Evolutionary conservation across 495 filamentous ascomycete species (phyloP).

Genomic region (Aspergillus avenaceus): DNA sequence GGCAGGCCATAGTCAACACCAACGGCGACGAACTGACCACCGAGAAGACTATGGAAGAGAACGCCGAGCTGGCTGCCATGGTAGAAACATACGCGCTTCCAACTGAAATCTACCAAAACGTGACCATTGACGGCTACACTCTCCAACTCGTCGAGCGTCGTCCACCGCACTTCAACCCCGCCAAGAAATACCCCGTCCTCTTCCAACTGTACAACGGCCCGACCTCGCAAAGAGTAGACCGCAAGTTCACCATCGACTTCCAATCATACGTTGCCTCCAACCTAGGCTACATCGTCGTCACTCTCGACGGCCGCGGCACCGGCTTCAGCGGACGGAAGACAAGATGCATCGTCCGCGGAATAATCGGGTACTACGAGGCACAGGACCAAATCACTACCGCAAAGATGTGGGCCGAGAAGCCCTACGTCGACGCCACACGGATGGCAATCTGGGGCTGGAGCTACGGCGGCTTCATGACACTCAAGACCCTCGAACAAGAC

Average conservation of each 20-base stretch:
- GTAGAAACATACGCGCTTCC: constrained; percentile 78
- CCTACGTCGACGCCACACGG: constrained; percentile 74
- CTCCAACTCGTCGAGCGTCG: constrained; percentile 88
- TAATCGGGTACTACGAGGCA: constrained; percentile 82
- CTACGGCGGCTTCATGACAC: constrained; percentile 94
- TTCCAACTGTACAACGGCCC: constrained; percentile 93
- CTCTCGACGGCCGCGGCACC: constrained; percentile 89
- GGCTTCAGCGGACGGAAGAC: constrained; percentile 84
- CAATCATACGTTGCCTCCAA: constrained; percentile 83
- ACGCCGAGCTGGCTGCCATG: constrained; percentile 59
- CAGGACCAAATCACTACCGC: constrained; percentile 88
- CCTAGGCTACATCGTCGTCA: constrained; percentile 93
- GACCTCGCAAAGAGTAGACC: constrained; percentile 79
- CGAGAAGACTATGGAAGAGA: constrained; percentile 72
- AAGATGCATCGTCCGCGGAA: constrained; percentile 73
- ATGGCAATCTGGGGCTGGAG: constrained; percentile 99
- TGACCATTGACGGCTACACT: constrained; percentile 72
- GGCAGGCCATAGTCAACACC: constrained; percentile 87
- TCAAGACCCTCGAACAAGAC: constrained; percentile 91
- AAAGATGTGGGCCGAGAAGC: constrained; percentile 76
- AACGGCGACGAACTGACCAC: constrained; percentile 59
- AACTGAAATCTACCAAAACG: constrained; percentile 76
- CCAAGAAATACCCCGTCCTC: constrained; percentile 85
- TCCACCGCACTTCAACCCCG: constrained; percentile 83
- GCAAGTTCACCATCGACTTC: constrained; percentile 81